phyloP scores from a whole-genome alignment of 495 filamentous ascomycete genomes.

The Beverwykella pulmonaria region DNA sequence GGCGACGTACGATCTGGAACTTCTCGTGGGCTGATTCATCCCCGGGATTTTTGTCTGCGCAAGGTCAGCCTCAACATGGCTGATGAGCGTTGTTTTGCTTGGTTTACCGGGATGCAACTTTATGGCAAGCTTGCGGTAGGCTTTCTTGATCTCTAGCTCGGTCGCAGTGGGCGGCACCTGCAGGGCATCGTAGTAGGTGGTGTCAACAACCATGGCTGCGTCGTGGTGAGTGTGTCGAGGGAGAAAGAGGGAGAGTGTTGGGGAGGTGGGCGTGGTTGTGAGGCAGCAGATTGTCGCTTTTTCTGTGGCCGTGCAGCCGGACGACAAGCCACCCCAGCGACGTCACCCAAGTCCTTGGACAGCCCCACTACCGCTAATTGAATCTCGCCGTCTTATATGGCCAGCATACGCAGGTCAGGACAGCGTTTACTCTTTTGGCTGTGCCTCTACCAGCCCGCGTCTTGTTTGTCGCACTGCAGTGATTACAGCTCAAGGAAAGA shows the following conservation, averaged over 20 bases:
- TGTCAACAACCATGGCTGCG: constrained; percentile 48
- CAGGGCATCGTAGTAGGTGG: constrained; percentile 75
- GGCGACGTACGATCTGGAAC: constrained; percentile 73
- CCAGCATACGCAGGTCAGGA: no score
- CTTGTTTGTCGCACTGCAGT: no score
- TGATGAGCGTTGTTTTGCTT: not conserved
- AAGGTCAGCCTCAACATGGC: not conserved
- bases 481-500: no score
- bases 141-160: constrained; percentile 98
- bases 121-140: constrained; percentile 96
- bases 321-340: constrained; percentile 16
- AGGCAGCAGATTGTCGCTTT: constrained; percentile 20
- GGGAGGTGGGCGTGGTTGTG: not conserved
- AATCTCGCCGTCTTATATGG: not conserved
- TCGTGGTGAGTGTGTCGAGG: not conserved
- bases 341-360: constrained; percentile 12
- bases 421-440: no score
- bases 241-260: constrained; percentile 7
- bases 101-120: constrained; percentile 65
- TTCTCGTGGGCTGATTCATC: constrained; percentile 91
- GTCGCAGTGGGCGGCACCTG: constrained; percentile 85
- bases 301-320: constrained; percentile 1
- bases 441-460: no score
- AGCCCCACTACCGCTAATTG: not conserved
- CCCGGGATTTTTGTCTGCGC: constrained; percentile 91